Conservation (phyloP, 129 eudicot genomes). For the Lactuca sativa region DNA sequence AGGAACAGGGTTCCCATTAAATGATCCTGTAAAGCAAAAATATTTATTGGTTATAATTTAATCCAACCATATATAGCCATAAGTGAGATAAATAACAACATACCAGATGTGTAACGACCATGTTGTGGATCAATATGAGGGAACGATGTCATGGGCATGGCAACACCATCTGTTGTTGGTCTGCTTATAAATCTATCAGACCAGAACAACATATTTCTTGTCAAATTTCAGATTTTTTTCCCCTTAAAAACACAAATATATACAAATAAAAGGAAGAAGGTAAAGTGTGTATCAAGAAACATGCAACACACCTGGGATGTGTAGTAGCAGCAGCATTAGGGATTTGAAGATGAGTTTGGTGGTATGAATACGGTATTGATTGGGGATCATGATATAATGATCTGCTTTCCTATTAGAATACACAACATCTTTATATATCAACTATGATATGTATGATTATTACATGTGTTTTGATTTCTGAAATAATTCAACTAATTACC, state of each 20-base stretch:
- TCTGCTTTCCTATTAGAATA: conserved; percentile 44
- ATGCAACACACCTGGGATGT: conserved; percentile 44
- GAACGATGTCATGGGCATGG: conserved; percentile 19
- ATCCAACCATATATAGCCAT: neutral
- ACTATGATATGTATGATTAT: conserved; percentile 11
- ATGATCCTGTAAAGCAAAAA: conserved; percentile 42
- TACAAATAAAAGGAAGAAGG: conserved; percentile 6
- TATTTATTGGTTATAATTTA: neutral
- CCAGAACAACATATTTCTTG: neutral
- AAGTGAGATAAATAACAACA: conserved; percentile 4
- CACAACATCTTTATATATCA: neutral
- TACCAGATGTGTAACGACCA: conserved; percentile 34
- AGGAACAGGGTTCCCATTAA: conserved; percentile 34
- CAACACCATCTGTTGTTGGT: conserved; percentile 17
- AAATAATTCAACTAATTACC: neutral
- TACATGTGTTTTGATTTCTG: conserved; percentile 13
- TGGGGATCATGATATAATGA: conserved; percentile 38
- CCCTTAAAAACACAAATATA: neutral
- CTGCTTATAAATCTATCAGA: conserved; percentile 30
- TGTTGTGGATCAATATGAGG: conserved; percentile 35
- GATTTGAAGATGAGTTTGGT: conserved; percentile 39
- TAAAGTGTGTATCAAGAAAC: conserved; percentile 1
- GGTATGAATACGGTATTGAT: conserved; percentile 13
- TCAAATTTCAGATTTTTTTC: neutral
- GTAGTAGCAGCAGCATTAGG: conserved; percentile 23